Evolutionary conservation across 257 asterid species (phyloP).

Genomic region (Przewalskia tangutica): DNA sequence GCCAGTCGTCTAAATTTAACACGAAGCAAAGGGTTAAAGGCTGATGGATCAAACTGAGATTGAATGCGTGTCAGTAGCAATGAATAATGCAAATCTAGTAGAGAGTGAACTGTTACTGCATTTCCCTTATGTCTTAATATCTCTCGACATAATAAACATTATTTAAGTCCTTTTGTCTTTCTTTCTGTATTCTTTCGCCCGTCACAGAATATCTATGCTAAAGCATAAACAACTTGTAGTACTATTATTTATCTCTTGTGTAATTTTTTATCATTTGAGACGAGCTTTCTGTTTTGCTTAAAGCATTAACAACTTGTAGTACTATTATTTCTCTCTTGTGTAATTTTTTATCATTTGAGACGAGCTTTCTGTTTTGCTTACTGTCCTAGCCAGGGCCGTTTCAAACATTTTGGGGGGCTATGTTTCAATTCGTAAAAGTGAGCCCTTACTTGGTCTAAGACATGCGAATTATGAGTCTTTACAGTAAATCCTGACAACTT

Average conservation of each 20-base stretch:
- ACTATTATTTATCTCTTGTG: neutral
- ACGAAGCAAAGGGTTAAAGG: slow-evolving; percentile 6
- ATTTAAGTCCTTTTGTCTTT: neutral
- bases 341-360: neutral
- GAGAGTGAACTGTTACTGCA: slow-evolving; percentile 21
- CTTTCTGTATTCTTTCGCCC: neutral
- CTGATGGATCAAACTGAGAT: neutral
- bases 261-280: neutral
- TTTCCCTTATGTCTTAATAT: slow-evolving; percentile 10
- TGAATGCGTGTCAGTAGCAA: slow-evolving; percentile 1
- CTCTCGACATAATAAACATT: slow-evolving; percentile 2
- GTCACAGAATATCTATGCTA: neutral
- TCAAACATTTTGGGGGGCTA: too few relatives aligned
- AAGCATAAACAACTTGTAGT: too few relatives aligned
- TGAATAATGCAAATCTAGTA: slow-evolving; percentile 30
- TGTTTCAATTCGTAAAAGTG: too few relatives aligned
- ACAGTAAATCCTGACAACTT: too few relatives aligned
- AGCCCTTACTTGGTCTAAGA: too few relatives aligned
- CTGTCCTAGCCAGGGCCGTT: too few relatives aligned
- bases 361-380: neutral
- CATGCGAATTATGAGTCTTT: too few relatives aligned
- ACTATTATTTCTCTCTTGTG: neutral
- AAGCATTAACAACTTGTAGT: too few relatives aligned
- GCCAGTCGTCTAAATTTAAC: too few relatives aligned
- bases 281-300: too few relatives aligned